Percentiles rank a stretch among this genome's conserved stretches.
Evolutionary conservation across 23 red algal species (phyloP).

Genomic region (Cyanidiococcus yangmingshanensis): DNA sequence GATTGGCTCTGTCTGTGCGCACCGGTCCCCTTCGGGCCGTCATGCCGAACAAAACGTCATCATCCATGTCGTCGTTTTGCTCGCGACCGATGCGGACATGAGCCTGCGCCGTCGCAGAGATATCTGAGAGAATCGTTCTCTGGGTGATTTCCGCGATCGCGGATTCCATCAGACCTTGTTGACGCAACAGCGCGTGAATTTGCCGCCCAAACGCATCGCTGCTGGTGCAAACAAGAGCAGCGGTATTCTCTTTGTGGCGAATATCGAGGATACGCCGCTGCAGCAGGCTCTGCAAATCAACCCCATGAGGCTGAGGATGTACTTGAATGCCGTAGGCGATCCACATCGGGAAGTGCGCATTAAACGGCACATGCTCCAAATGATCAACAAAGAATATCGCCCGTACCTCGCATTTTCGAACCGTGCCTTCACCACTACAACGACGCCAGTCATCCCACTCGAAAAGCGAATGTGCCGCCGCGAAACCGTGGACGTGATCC

Average conservation of each 20-base stretch:
- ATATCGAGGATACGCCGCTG: conserved; percentile 21
- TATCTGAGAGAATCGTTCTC: background rate
- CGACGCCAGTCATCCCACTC: conserved; percentile 56
- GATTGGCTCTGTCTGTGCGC: background rate
- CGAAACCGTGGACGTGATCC: conserved; percentile 65
- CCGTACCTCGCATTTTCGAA: conserved; percentile 33
- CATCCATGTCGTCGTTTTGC: background rate
- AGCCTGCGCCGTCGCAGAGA: background rate
- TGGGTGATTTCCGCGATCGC: background rate
- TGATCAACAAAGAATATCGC: conserved; percentile 33
- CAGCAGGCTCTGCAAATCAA: background rate
- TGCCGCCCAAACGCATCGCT: background rate
- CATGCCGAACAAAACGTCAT: too few relatives aligned
- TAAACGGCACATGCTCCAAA: conserved; percentile 34
- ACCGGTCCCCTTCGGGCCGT: background rate
- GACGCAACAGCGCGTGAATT: background rate
- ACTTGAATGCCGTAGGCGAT: conserved; percentile 61
- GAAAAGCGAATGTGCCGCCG: conserved; percentile 42
- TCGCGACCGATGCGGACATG: background rate
- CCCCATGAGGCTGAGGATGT: background rate
- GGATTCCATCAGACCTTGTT: background rate
- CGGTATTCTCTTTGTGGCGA: conserved; percentile 16
- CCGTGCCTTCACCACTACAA: conserved; percentile 49
- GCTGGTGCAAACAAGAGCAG: conserved; percentile 30
- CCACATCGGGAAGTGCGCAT: conserved; percentile 41